These are phyloP conservation scores for Willaertia magna DNA, from an alignment of 208 protist genomes.

Conservation along the genomic window DNA sequence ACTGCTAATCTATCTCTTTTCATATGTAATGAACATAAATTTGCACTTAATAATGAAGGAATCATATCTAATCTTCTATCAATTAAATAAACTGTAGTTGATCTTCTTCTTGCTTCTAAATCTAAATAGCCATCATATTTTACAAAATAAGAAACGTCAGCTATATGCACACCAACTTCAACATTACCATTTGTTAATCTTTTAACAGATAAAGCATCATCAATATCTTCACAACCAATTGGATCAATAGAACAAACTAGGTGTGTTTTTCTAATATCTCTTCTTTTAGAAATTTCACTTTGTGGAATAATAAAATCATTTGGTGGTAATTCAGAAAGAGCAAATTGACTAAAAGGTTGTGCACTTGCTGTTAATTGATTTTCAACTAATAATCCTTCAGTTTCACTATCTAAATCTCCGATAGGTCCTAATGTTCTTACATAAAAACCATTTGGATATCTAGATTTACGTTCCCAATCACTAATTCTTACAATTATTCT, in stretches of 20 bases:
- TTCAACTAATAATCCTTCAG: slow-evolving; percentile 31
- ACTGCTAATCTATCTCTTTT: slow-evolving; percentile 76
- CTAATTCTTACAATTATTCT: slow-evolving; percentile 42
- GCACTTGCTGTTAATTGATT: slow-evolving; percentile 15
- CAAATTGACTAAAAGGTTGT: neutral
- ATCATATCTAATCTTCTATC: slow-evolving; percentile 81
- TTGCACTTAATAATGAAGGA: slow-evolving; percentile 79
- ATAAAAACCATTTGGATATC: slow-evolving; percentile 41
- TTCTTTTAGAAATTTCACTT: slow-evolving; percentile 24
- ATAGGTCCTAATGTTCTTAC: slow-evolving; percentile 36
- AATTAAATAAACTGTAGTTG: slow-evolving; percentile 20
- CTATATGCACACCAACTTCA: slow-evolving; percentile 58
- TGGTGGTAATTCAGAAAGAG: slow-evolving; percentile 5
- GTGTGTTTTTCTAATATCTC: slow-evolving; percentile 24
- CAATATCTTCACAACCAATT: slow-evolving; percentile 55
- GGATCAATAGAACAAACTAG: slow-evolving; percentile 45
- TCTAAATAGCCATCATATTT: slow-evolving; percentile 1
- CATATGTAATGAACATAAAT: slow-evolving; percentile 80
- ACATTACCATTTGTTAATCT: neutral
- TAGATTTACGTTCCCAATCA: slow-evolving; percentile 28
- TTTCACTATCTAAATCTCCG: slow-evolving; percentile 38
- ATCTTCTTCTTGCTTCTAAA: slow-evolving; percentile 10
- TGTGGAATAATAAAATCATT: slow-evolving; percentile 18
- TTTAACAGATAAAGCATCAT: slow-evolving; percentile 38
- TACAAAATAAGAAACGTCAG: slow-evolving; percentile 27